Conservation (phyloP, 352 stramenopile species). For the Phytophthora sansomeana region DNA sequence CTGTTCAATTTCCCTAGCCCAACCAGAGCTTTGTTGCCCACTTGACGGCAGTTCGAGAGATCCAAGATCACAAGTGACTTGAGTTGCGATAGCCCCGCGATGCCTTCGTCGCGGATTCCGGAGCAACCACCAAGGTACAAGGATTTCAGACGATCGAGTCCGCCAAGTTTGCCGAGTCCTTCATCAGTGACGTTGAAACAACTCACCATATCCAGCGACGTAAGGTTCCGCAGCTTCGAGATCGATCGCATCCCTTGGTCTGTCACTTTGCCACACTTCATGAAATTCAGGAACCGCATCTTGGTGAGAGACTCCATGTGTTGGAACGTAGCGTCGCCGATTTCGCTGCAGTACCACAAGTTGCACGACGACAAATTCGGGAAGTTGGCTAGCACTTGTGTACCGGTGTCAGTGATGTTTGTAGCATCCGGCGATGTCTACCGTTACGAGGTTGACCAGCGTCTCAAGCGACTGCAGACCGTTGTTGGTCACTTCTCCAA, state of each 20-base stretch:
- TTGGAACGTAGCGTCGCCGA: slow-evolving; percentile 66
- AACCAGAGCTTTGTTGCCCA: slow-evolving; percentile 66
- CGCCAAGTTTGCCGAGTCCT: slow-evolving; percentile 48
- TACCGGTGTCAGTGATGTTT: slow-evolving; percentile 80
- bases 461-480: slow-evolving; percentile 60
- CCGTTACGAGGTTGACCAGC: slow-evolving; percentile 61
- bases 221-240: slow-evolving; percentile 58
- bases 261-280: slow-evolving; percentile 84
- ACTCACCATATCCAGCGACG: slow-evolving; percentile 79
- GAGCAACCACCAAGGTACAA: slow-evolving; percentile 73
- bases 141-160: slow-evolving; percentile 60
- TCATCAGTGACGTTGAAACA: slow-evolving; percentile 76
- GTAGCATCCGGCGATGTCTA: slow-evolving; percentile 84
- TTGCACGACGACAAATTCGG: slow-evolving; percentile 70
- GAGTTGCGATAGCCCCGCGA: slow-evolving; percentile 53
- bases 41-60: slow-evolving; percentile 77
- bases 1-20: slow-evolving; percentile 63
- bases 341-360: slow-evolving; percentile 86
- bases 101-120: slow-evolving; percentile 65
- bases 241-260: slow-evolving; percentile 59
- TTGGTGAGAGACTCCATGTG: slow-evolving; percentile 60
- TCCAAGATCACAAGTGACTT: slow-evolving; percentile 67
- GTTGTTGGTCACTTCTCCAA: slow-evolving; percentile 74
- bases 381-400: slow-evolving; percentile 64
- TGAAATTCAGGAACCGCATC: slow-evolving; percentile 80